phyloP scores from a whole-genome alignment of 2,329 filamentous ascomycete species.

The Aureobasidium sp. region DNA sequence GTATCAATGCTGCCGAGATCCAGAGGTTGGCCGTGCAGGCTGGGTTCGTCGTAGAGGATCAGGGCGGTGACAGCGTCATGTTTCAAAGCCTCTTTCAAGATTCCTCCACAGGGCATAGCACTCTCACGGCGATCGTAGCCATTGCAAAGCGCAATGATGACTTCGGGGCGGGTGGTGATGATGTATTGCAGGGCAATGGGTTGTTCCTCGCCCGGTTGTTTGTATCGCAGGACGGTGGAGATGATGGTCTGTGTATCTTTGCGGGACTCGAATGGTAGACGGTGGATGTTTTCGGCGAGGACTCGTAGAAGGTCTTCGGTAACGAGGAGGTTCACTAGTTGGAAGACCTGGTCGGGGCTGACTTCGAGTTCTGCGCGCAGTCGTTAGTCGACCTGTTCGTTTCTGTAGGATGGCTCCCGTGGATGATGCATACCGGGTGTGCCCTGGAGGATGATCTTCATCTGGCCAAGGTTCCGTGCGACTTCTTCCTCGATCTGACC shows the following conservation, averaged over 20 bases:
- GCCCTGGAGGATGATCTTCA: conserved; percentile 89
- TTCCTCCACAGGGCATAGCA: conserved; percentile 82
- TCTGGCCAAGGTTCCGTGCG: conserved; percentile 74
- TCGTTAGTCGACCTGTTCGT: background rate
- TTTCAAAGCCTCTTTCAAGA: conserved; percentile 82
- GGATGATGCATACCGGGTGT: conserved; percentile 61
- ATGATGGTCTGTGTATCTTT: conserved; percentile 96
- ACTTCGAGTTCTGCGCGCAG: conserved; percentile 63
- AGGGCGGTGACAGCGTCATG: conserved; percentile 85
- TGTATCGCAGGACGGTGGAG: conserved; percentile 88
- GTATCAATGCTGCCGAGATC: conserved; percentile 71
- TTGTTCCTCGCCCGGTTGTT: conserved; percentile 59
- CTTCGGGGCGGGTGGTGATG: conserved; percentile 74
- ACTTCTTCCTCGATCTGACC: conserved; percentile 72
- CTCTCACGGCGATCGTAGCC: conserved; percentile 88
- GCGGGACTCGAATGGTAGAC: conserved; percentile 87
- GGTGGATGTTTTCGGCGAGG: conserved; percentile 72
- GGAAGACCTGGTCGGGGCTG: conserved; percentile 77
- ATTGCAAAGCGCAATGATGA: conserved; percentile 78
- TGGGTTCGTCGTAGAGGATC: conserved; percentile 85
- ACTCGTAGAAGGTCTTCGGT: conserved; percentile 82
- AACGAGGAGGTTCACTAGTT: conserved; percentile 75
- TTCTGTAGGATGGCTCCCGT: no score
- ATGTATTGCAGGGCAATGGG: conserved; percentile 84
- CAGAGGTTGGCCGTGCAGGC: conserved; percentile 61